A percentile compares a stretch with the other conserved stretches of the same genome.
Evolutionary conservation across 257 asterid species (phyloP).

Genomic region (Salvia splendens): DNA sequence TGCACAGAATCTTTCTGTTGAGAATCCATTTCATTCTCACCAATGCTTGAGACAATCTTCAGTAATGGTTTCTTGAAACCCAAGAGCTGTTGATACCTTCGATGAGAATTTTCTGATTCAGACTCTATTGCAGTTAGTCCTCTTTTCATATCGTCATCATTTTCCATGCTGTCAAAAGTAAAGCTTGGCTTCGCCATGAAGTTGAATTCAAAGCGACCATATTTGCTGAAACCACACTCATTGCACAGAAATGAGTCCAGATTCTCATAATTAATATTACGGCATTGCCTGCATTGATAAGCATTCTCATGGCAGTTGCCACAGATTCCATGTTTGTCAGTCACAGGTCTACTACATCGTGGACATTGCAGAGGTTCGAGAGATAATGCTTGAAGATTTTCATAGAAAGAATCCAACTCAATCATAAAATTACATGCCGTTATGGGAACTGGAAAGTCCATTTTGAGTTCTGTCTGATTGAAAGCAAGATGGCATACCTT

Average conservation of each 20-base stretch:
- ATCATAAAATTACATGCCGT: slow-evolving; percentile 99
- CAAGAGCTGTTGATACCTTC: slow-evolving; percentile 96
- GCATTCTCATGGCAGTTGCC: slow-evolving; percentile 98
- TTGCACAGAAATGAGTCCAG: slow-evolving; percentile 96
- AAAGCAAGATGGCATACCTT: slow-evolving; percentile 90
- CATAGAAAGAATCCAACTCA: slow-evolving; percentile 94
- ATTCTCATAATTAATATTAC: slow-evolving; percentile 96
- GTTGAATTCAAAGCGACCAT: slow-evolving; percentile 97
- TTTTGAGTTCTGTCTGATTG: slow-evolving; percentile 95
- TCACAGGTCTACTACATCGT: slow-evolving; percentile 96
- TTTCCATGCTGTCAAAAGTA: slow-evolving; percentile 96
- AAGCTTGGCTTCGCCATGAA: slow-evolving; percentile 99
- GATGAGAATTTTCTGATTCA: slow-evolving; percentile 98
- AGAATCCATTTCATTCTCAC: slow-evolving; percentile 98
- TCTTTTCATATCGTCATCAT: slow-evolving; percentile 97
- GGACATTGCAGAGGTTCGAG: slow-evolving; percentile 99
- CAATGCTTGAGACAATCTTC: slow-evolving; percentile 95
- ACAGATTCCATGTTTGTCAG: slow-evolving; percentile 97
- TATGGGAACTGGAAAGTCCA: slow-evolving; percentile 92
- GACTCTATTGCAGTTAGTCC: slow-evolving; percentile 95
- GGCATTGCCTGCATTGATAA: slow-evolving; percentile 98
- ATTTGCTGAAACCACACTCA: slow-evolving; percentile 98
- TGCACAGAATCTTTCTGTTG: slow-evolving; percentile 99
- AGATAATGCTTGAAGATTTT: slow-evolving; percentile 96
- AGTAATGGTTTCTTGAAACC: slow-evolving; percentile 97